A percentile compares a stretch with the other conserved stretches of the same genome.
phyloP scores from a whole-genome alignment of 139 green algal species.

The Astrephomene gubernaculifera region DNA sequence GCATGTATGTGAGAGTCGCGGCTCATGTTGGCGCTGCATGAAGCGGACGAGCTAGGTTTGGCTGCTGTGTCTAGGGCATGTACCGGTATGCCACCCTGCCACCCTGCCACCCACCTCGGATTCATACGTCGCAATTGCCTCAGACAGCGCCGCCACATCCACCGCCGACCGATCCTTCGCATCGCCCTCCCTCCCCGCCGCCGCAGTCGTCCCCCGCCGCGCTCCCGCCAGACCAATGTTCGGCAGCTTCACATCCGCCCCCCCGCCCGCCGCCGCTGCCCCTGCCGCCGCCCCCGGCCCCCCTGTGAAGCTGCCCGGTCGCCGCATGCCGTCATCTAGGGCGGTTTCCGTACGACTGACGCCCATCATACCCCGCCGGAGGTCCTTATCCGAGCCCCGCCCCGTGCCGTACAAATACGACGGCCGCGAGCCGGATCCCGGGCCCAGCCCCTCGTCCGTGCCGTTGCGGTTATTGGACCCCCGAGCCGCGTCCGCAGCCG shows the following conservation, averaged over 20 bases:
- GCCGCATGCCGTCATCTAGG: too few relatives aligned
- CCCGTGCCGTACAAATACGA: neutral
- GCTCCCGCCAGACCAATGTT: neutral
- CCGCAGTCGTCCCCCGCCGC: neutral
- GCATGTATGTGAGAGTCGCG: too few relatives aligned
- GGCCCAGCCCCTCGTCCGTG: neutral
- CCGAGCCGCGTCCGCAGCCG: too few relatives aligned
- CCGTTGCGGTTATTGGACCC: too few relatives aligned
- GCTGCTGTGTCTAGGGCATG: too few relatives aligned
- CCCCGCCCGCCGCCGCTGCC: neutral
- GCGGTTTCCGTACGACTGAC: neutral
- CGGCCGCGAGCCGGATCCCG: neutral
- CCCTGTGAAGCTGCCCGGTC: neutral
- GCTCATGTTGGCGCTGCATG: too few relatives aligned
- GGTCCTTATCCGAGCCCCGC: too few relatives aligned
- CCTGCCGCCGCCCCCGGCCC: neutral
- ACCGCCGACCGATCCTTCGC: neutral
- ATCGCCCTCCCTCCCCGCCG: too few relatives aligned
- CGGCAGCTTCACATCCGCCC: constrained; percentile 1
- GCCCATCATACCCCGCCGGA: neutral
- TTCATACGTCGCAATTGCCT: constrained; percentile 18
- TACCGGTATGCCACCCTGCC: too few relatives aligned
- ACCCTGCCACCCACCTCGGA: neutral
- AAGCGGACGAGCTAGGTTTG: too few relatives aligned
- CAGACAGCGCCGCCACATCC: constrained; percentile 17